These are phyloP conservation scores for Lentithecium fluviatile DNA, from an alignment of 495 filamentous ascomycete species.

Conservation along the genomic window DNA sequence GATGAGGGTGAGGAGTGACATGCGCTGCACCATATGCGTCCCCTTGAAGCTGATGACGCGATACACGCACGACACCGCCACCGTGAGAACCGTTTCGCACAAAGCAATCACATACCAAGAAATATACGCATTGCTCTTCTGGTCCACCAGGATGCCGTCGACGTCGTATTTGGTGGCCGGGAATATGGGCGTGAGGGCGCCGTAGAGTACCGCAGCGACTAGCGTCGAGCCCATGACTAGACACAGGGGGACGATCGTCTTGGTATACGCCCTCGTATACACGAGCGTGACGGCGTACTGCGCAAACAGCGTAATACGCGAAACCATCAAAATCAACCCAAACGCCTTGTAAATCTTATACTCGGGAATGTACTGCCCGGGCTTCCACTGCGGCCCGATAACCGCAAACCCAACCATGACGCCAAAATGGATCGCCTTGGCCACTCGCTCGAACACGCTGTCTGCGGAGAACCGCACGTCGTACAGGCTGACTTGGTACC, in stretches of 20 bases:
- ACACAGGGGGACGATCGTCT: slow-evolving; percentile 22
- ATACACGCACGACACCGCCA: slow-evolving; percentile 55
- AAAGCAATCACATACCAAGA: slow-evolving; percentile 61
- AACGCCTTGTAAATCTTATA: slow-evolving; percentile 32
- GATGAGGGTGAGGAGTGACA: slow-evolving; percentile 67
- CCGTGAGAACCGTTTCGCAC: slow-evolving; percentile 55
- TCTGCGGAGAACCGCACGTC: slow-evolving; percentile 69
- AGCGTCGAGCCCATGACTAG: slow-evolving; percentile 26
- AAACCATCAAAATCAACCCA: slow-evolving; percentile 33
- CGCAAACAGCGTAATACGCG: slow-evolving; percentile 21
- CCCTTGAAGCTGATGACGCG: slow-evolving; percentile 61
- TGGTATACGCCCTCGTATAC: slow-evolving; percentile 27
- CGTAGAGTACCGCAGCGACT: slow-evolving; percentile 31
- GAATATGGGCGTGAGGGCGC: slow-evolving; percentile 23
- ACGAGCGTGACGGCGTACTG: slow-evolving; percentile 30
- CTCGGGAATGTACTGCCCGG: slow-evolving; percentile 20
- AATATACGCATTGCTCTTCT: slow-evolving; percentile 51
- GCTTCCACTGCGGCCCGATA: slow-evolving; percentile 33
- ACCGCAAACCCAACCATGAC: slow-evolving; percentile 42
- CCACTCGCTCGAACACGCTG: slow-evolving; percentile 62
- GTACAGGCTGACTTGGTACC: slow-evolving; percentile 66
- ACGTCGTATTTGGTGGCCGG: slow-evolving; percentile 9
- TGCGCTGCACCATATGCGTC: slow-evolving; percentile 64
- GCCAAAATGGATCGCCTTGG: slow-evolving; percentile 62
- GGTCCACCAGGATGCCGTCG: slow-evolving; percentile 19